Base-by-base conservation (phyloP, 495 filamentous ascomycete genomes). In the Saxophila tyrrhenica region DNA sequence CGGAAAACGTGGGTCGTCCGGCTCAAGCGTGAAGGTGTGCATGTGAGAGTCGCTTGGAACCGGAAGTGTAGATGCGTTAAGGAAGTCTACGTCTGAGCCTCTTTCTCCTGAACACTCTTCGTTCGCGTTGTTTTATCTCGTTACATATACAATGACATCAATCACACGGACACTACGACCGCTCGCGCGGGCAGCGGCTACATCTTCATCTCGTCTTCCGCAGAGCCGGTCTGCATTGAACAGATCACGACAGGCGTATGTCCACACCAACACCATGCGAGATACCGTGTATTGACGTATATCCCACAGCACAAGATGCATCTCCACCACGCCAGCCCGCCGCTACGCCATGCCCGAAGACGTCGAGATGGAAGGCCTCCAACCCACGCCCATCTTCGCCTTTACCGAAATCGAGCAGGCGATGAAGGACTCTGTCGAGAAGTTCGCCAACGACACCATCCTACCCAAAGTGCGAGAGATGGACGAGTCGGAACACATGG, bases 401-500 rank as follows among this genome's bases (percentile, higher is more conserved):
- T 70, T 94, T 62, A 94, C 88, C 61, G 92, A 99, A 69, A 86
- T 84, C 51, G 92, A 99, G 70, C 67, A 81, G 9, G 69, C 90
- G 61, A 92, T 99, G 85, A 77, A 81, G 51, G 92, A 99, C 50
- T 77, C 83, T 0, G 91, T 99, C 3, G 82, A 82, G 49, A 94
- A 94, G 69, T 96, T 96, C 63, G 87, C 92, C 56, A 78, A 80
- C 60, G 88, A 95, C 51, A 78, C 86, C 39, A 85, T 99, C 55
- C 77, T 88, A 45, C 94, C 92, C 32, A 94, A 92, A 69, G 89
- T 89, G 10, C 86, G 92, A 21, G 89, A 94, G 23, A 99, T 99
- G 92, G 92, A 99, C 64, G 92, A 99, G 73, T 83, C 84, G 24
- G 92, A 99, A 75, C 69, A 74, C 8, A 99, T 99, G 92, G 94